Evolutionary conservation across 257 asterid genomes (phyloP).

Genomic region (Nicotiana benthamiana): DNA sequence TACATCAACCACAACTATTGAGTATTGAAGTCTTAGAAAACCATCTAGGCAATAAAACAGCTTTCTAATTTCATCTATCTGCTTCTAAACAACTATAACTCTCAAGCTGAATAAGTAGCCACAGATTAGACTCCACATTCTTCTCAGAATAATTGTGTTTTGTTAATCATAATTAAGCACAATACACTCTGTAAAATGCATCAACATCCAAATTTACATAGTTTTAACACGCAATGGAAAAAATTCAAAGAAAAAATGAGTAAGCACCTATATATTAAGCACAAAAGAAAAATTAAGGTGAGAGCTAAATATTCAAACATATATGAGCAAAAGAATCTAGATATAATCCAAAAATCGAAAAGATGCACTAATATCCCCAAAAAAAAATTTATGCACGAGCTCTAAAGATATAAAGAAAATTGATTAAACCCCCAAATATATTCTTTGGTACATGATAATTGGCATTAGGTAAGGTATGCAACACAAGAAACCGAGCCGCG

Average conservation of each 20-base stretch:
- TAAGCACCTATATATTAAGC: neutral
- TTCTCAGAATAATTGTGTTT: neutral
- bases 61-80: neutral
- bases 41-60: neutral
- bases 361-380: too few species aligned
- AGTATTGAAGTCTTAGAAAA: neutral
- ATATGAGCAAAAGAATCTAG: too few species aligned
- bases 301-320: too few species aligned
- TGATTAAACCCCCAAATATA: too few species aligned
- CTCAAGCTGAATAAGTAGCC: neutral
- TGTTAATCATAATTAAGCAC: neutral
- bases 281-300: too few species aligned
- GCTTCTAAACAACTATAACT: neutral
- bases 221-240: neutral
- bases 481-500: too few species aligned
- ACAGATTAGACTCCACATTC: neutral
- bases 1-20: neutral
- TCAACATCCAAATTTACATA: neutral
- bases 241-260: neutral
- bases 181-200: neutral
- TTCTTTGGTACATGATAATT: too few species aligned
- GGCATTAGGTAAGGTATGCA: too few species aligned
- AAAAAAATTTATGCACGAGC: too few species aligned
- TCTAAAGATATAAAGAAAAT: too few species aligned
- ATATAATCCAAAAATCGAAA: too few species aligned